phyloP scores from a whole-genome alignment of 2,329 filamentous ascomycete species.

The Anthostomella pinea region DNA sequence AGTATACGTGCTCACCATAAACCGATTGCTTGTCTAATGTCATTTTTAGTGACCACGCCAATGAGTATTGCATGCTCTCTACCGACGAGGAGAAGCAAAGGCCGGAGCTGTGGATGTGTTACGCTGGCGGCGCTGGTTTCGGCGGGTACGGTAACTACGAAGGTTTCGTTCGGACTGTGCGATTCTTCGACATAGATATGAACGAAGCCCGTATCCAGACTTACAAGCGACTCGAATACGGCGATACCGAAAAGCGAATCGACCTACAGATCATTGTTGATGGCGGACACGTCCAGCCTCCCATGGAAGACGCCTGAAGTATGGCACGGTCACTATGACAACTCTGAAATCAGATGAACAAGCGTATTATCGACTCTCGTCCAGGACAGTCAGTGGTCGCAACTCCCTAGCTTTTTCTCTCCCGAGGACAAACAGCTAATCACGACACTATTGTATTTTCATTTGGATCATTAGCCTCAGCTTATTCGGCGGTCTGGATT shows the following conservation, averaged over 20 bases:
- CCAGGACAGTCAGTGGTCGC: too few species aligned
- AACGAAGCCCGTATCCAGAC: conserved; percentile 85
- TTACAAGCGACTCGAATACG: conserved; percentile 83
- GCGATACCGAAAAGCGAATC: conserved; percentile 50
- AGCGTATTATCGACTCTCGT: conserved; percentile 1
- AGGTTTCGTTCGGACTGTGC: conserved; percentile 76
- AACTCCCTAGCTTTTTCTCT: too few species aligned
- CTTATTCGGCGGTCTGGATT: too few species aligned
- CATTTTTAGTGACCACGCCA: conserved; percentile 74
- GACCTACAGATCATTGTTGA: conserved; percentile 68
- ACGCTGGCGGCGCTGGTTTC: conserved; percentile 86
- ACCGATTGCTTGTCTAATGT: conserved; percentile 9
- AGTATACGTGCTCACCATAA: conserved; percentile 34
- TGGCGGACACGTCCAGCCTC: conserved; percentile 45
- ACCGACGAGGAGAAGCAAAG: conserved; percentile 49
- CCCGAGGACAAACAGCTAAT: too few species aligned
- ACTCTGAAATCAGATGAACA: background rate
- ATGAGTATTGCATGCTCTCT: conserved; percentile 87
- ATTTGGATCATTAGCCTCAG: too few species aligned
- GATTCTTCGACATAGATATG: conserved; percentile 91
- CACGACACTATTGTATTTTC: too few species aligned
- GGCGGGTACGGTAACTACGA: conserved; percentile 93
- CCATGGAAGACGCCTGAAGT: conserved; percentile 12
- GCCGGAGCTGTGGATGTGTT: conserved; percentile 94
- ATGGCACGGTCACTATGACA: too few species aligned